Evolutionary conservation across 805 yeast species (phyloP), one percentile per base, ranked within the genome.

Genomic region (Cephaloascus fragrans): DNA sequence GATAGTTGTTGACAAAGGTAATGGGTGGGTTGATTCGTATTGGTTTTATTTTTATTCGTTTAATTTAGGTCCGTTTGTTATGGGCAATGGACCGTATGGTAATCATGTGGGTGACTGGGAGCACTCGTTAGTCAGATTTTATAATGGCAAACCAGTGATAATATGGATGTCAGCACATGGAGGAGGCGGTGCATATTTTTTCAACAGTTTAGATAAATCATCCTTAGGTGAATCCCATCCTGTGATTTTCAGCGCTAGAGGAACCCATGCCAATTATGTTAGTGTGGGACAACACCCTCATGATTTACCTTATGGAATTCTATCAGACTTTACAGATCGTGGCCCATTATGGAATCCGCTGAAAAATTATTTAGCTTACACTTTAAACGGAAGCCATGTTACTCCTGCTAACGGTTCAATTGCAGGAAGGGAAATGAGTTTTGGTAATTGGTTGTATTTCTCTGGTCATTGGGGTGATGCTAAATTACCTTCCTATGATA

Each of bases 91-190:
- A 0, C 98, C 98, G 0, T 93, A 83, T 65, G 98, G 98, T 0
- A 84, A 90, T 55, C 98, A 90, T 54, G 78, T 93, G 26, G 98
- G 97, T 4, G 98, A 90, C 62, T 90, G 98, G 98, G 98, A 90
- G 50, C 98, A 90, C 57, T 78, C 94, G 1, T 61, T 90, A 28
- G 90, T 88, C 12, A 67, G 98, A 19, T 90, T 86, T 54, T 75
- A 79, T 50, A 71, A 81, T 3, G 95, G 96, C 1, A 61, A 68
- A 41, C 97, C 98, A 0, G 68, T 79, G 10, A 73, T 83, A 39
- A 77, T 89, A 17, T 90, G 97, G 97, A 83, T 93, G 94, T 81
- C 94, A 20, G 97, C 97, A 1, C 98, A 90, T 59, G 96, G 97
- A 2, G 97, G 97, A 10, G 98, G 98, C 5, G 82, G 88, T 23